phyloP scores from a whole-genome alignment of 495 filamentous ascomycete species.

The Daldinia childiae region DNA sequence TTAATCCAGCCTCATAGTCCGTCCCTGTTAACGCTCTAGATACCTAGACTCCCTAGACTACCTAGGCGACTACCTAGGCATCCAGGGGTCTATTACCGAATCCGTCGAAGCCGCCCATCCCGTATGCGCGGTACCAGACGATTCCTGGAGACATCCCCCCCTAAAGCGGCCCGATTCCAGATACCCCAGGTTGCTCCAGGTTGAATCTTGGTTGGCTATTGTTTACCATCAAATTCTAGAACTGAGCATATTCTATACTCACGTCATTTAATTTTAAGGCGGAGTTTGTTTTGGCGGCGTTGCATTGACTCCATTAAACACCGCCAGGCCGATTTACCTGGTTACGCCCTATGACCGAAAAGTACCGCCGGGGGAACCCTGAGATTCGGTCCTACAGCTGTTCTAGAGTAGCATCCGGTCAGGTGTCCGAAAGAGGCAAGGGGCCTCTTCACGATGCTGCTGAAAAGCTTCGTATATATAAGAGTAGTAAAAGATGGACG shows the following conservation, averaged over 20 bases:
- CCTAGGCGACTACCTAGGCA: slow-evolving; percentile 14
- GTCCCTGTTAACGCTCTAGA: slow-evolving; percentile 20
- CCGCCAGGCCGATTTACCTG: slow-evolving; percentile 19
- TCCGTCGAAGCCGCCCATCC: slow-evolving; percentile 22
- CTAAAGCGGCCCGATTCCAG: slow-evolving; percentile 43
- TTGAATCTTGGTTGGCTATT: slow-evolving; percentile 24
- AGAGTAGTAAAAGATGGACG: slow-evolving; percentile 39
- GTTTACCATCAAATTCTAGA: slow-evolving; percentile 6
- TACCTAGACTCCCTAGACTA: too few species aligned
- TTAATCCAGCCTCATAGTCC: slow-evolving; percentile 40
- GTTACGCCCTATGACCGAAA: slow-evolving; percentile 23
- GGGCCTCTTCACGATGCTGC: slow-evolving; percentile 32
- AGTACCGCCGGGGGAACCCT: slow-evolving; percentile 30
- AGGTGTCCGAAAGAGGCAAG: slow-evolving; percentile 36
- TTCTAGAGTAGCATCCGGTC: slow-evolving; percentile 19
- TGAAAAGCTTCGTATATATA: slow-evolving; percentile 35
- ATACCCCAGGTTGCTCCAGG: slow-evolving; percentile 12
- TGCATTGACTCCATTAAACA: slow-evolving; percentile 29
- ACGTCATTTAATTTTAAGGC: slow-evolving; percentile 29
- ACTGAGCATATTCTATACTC: slow-evolving; percentile 21
- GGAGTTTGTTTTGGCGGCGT: slow-evolving; percentile 17
- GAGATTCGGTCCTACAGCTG: slow-evolving; percentile 41
- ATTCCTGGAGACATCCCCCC: slow-evolving; percentile 21
- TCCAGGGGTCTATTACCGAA: slow-evolving; percentile 32
- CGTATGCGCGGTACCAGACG: slow-evolving; percentile 31